phyloP scores from a whole-genome alignment of 2,329 filamentous ascomycete genomes.

The Cytospora chrysosperma region DNA sequence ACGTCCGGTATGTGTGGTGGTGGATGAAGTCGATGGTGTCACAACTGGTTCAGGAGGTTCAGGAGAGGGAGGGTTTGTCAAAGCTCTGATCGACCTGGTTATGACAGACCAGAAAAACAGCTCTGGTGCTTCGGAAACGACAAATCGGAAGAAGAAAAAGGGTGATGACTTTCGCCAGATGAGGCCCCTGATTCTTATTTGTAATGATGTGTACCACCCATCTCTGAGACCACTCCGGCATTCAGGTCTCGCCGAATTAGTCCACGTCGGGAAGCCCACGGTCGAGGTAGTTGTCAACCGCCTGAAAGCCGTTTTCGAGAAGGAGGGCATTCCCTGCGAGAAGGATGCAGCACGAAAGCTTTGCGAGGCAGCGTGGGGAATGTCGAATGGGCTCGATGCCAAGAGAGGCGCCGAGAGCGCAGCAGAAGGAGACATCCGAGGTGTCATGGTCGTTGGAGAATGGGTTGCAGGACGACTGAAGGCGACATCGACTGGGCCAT shows the following conservation, averaged over 20 bases:
- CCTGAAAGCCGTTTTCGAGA: slow-evolving; percentile 80
- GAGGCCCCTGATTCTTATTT: slow-evolving; percentile 88
- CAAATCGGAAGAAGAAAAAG: slow-evolving; percentile 60
- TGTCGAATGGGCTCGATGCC: slow-evolving; percentile 68
- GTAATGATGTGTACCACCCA: slow-evolving; percentile 95
- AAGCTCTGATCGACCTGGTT: slow-evolving; percentile 88
- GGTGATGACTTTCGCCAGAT: slow-evolving; percentile 84
- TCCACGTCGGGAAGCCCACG: slow-evolving; percentile 86
- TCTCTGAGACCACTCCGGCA: slow-evolving; percentile 84
- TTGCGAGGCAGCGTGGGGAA: slow-evolving; percentile 81
- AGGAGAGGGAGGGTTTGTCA: slow-evolving; percentile 92
- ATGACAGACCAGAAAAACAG: slow-evolving; percentile 80
- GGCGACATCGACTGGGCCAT: slow-evolving; percentile 39
- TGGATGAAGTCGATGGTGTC: slow-evolving; percentile 96
- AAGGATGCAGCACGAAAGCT: slow-evolving; percentile 83
- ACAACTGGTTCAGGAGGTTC: slow-evolving; percentile 74
- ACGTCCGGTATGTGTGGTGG: slow-evolving; percentile 86
- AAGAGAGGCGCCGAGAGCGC: slow-evolving; percentile 66
- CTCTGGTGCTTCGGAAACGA: slow-evolving; percentile 32
- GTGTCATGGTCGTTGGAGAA: slow-evolving; percentile 82
- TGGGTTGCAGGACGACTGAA: slow-evolving; percentile 77
- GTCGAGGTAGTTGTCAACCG: slow-evolving; percentile 81
- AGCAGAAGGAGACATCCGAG: slow-evolving; percentile 72
- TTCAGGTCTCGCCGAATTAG: slow-evolving; percentile 79
- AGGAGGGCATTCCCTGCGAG: slow-evolving; percentile 85